Percentiles rank a stretch among this genome's conserved stretches.
phyloP scores from a whole-genome alignment of 2,329 filamentous ascomycete genomes.

The Alternaria incomplexa region DNA sequence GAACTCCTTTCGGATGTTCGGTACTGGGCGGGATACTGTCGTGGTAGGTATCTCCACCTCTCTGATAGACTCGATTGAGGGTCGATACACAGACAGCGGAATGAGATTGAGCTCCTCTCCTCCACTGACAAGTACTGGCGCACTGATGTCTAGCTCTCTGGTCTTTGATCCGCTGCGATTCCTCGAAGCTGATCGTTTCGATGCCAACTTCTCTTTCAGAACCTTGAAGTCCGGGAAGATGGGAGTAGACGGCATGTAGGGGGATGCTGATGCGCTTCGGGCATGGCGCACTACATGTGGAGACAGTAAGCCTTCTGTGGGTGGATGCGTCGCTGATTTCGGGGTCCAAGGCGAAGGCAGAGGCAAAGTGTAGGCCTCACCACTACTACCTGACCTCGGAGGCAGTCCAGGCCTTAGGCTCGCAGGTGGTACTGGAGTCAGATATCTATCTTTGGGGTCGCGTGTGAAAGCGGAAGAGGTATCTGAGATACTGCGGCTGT shows the following conservation, averaged over 20 bases:
- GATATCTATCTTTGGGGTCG: conserved; percentile 78
- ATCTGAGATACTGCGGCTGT: conserved; percentile 69
- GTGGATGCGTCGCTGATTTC: conserved; percentile 39
- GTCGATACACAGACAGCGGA: conserved; percentile 41
- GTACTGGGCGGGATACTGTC: conserved; percentile 13
- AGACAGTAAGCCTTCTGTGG: conserved; percentile 27
- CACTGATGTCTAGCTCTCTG: conserved; percentile 40
- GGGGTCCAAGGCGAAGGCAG: conserved; percentile 30
- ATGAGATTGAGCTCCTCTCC: conserved; percentile 38
- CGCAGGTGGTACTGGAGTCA: conserved; percentile 65
- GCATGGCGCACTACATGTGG: conserved; percentile 33
- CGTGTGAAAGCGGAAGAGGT: conserved; percentile 75
- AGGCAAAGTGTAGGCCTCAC: conserved; percentile 24
- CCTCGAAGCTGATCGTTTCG: conserved; percentile 33
- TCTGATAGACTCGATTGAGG: conserved; percentile 20
- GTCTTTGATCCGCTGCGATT: conserved; percentile 29
- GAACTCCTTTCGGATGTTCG: conserved; percentile 29
- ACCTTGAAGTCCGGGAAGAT: conserved; percentile 41
- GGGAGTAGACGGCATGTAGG: conserved; percentile 31
- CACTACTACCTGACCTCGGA: conserved; percentile 22
- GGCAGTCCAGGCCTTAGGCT: conserved; percentile 43
- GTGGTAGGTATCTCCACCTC: conserved; percentile 11
- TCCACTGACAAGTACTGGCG: conserved; percentile 40
- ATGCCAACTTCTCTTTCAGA: conserved; percentile 40
- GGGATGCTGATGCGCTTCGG: conserved; percentile 41